Percentiles rank a stretch among this genome's conserved stretches.
Conservation (phyloP, 768 basidiomycete species). For the Lentinula sp. region DNA sequence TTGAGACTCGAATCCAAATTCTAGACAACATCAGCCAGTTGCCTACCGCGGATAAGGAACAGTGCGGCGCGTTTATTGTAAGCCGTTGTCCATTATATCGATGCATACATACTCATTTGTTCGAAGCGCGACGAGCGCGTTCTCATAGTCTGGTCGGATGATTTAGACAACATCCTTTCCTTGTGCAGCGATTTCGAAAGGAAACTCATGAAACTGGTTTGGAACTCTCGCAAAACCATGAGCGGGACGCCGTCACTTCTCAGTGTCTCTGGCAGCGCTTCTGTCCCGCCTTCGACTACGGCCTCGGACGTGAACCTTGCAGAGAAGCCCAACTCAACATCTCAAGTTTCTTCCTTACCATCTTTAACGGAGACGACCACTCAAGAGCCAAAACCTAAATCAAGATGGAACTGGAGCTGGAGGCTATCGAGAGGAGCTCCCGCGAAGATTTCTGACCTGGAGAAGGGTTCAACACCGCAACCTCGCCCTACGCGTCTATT, state of each 20-base stretch:
- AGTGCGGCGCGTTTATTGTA: conserved; percentile 84
- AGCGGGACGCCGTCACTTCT: conserved; percentile 29
- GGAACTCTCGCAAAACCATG: conserved; percentile 34
- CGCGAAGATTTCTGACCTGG: conserved; percentile 33
- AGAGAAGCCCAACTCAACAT: conserved; percentile 32
- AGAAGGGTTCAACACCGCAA: conserved; percentile 35
- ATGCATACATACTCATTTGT: conserved; percentile 6
- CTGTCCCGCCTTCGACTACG: conserved; percentile 37
- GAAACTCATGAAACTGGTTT: conserved; percentile 53
- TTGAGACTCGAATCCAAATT: conserved; percentile 83
- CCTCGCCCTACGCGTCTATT: conserved; percentile 52
- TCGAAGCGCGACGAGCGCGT: conserved; percentile 75
- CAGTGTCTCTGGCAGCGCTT: conserved; percentile 29
- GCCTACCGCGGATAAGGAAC: conserved; percentile 81
- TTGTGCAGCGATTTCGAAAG: conserved; percentile 68
- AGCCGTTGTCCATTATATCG: conserved; percentile 16
- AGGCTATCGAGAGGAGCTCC: conserved; percentile 31
- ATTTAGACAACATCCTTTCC: conserved; percentile 73
- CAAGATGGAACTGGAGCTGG: conserved; percentile 40
- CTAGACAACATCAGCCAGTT: conserved; percentile 64
- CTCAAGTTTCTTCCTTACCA: conserved; percentile 21
- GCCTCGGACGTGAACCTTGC: conserved; percentile 50
- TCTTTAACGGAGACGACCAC: conserved; percentile 20
- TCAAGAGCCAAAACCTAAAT: conserved; percentile 20
- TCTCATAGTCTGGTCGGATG: conserved; percentile 80